Evolutionary conservation across 192 early-diverging fungal species (phyloP).

Genomic region (Coemansia sp.): DNA sequence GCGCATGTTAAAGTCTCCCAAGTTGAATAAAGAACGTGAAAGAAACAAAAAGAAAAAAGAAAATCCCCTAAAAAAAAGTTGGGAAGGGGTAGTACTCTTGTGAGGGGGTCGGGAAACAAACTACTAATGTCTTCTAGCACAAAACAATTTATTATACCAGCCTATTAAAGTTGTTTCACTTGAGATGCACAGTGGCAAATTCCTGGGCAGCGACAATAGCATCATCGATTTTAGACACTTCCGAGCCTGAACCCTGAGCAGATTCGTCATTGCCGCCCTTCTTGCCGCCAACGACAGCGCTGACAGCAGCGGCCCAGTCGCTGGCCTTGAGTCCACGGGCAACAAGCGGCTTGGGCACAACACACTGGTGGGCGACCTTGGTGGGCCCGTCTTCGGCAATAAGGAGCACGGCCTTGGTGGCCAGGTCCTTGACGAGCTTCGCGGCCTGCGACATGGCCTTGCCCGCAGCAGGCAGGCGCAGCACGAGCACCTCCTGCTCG

Average conservation of each 20-base stretch:
- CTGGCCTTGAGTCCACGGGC: constrained; percentile 84
- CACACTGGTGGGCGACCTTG: constrained; percentile 80
- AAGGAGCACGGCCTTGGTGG: constrained; percentile 85
- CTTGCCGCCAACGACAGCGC: constrained; percentile 85
- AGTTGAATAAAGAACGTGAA: no score
- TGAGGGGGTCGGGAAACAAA: no score
- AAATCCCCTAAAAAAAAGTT: no score
- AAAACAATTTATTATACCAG: no score
- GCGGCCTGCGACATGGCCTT: constrained; percentile 87
- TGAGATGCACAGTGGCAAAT: constrained; percentile 72
- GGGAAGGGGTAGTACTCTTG: no score
- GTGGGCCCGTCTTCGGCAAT: constrained; percentile 75
- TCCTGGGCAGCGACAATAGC: constrained; percentile 74
- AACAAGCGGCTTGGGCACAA: constrained; percentile 79
- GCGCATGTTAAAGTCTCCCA: no score
- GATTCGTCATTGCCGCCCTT: constrained; percentile 94
- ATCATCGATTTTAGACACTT: constrained; percentile 68
- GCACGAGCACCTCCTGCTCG: constrained; percentile 55
- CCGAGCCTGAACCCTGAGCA: constrained; percentile 88
- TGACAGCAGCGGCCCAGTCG: constrained; percentile 90
- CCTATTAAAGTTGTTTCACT: background rate
- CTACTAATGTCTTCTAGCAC: no score
- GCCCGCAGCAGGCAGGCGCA: constrained; percentile 71
- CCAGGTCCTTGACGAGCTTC: constrained; percentile 76
- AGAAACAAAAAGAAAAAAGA: no score